Evolutionary conservation across 1,284 basidiomycete genomes (phyloP).

Genomic region (Pseudozyma flocculosa): DNA sequence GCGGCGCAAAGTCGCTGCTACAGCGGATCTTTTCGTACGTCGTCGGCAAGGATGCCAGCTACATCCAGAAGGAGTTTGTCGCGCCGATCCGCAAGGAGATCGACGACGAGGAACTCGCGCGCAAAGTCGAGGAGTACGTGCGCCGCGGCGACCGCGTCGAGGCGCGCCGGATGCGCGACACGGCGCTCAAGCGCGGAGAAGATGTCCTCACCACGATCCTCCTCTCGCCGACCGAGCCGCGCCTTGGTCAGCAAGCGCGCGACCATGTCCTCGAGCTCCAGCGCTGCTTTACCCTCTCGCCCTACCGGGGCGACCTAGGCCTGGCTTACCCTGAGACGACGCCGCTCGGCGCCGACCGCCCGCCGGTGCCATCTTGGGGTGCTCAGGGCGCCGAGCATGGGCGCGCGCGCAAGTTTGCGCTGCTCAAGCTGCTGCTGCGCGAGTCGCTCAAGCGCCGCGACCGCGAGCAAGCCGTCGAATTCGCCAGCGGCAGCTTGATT

Average conservation of each 20-base stretch:
- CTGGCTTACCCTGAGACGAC: constrained; percentile 49
- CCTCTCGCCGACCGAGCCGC: constrained; percentile 23
- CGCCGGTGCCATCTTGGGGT: constrained; percentile 36
- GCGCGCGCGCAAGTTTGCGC: constrained; percentile 52
- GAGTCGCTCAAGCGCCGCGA: constrained; percentile 52
- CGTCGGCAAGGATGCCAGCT: constrained; percentile 40
- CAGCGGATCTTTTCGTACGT: constrained; percentile 52
- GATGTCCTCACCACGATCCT: constrained; percentile 54
- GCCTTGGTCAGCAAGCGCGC: constrained; percentile 26
- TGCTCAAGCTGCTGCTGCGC: constrained; percentile 51
- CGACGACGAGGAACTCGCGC: constrained; percentile 41
- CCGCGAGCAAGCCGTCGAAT: constrained; percentile 44
- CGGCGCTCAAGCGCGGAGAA: constrained; percentile 42
- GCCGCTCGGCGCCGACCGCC: constrained; percentile 25
- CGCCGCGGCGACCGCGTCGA: constrained; percentile 47
- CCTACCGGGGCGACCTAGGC: constrained; percentile 40
- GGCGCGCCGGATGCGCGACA: constrained; percentile 26
- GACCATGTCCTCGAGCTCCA: constrained; percentile 48
- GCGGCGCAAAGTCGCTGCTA: constrained; percentile 55
- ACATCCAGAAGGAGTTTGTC: constrained; percentile 52
- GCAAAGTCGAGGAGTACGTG: constrained; percentile 53
- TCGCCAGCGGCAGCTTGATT: constrained; percentile 46
- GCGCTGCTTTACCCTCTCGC: constrained; percentile 47
- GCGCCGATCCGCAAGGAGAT: constrained; percentile 48
- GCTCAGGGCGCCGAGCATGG: constrained; percentile 30